phyloP scores from a whole-genome alignment of 306 rosid genomes.

The Trifolium subterraneum region DNA sequence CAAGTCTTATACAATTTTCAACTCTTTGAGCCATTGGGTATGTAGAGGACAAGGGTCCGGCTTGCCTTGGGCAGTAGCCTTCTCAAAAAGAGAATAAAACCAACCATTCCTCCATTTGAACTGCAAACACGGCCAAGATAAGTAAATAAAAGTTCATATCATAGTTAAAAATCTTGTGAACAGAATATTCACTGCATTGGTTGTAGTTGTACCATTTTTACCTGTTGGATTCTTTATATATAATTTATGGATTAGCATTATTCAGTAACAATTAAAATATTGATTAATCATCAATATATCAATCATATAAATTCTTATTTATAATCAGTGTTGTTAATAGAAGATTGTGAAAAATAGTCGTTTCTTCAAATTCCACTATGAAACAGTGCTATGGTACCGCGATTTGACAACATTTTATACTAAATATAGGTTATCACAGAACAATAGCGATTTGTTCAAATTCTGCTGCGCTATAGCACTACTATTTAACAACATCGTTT shows the following conservation, averaged over 20 bases:
- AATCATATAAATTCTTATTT: no score
- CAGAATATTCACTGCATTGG: neutral
- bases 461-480: no score
- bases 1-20: slow-evolving; percentile 60
- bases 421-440: no score
- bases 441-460: no score
- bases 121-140: slow-evolving; percentile 53
- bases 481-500: no score
- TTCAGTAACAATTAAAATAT: no score
- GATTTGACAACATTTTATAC: no score
- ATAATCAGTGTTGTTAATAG: no score
- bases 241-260: neutral
- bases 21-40: slow-evolving; percentile 80
- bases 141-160: slow-evolving; percentile 8
- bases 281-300: no score
- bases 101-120: slow-evolving; percentile 98
- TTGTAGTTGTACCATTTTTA: slow-evolving; percentile 34
- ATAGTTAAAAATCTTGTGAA: neutral
- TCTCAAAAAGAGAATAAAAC: slow-evolving; percentile 81
- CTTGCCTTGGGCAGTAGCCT: slow-evolving; percentile 68
- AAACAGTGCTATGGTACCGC: no score
- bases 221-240: slow-evolving; percentile 43
- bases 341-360: no score
- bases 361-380: no score
- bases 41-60: slow-evolving; percentile 91